A percentile compares a stretch with the other conserved stretches of the same genome.
Conservation (phyloP, 2,329 filamentous ascomycete genomes). For the Talaromyces funiculosus region DNA sequence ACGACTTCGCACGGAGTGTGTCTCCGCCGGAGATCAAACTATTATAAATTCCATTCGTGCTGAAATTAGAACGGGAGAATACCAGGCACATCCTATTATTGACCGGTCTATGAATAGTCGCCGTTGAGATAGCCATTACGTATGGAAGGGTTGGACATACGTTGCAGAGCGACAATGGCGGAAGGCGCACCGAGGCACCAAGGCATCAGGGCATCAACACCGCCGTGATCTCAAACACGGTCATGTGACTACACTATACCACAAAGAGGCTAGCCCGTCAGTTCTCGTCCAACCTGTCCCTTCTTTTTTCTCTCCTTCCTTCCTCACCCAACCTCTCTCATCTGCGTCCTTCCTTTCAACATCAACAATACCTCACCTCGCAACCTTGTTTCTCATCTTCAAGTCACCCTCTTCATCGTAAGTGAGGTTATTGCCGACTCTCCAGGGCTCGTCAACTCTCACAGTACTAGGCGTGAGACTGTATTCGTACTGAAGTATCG, state of each 20-base stretch:
- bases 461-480: conserved; percentile 17
- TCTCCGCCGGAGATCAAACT: background rate
- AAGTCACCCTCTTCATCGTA: conserved; percentile 17
- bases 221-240: too few species aligned
- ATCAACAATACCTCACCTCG: background rate
- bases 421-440: conserved; percentile 17
- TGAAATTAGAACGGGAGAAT: too few species aligned
- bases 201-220: background rate
- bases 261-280: background rate
- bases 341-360: background rate
- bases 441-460: conserved; percentile 6
- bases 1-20: background rate
- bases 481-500: conserved; percentile 33
- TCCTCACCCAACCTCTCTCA: conserved; percentile 12
- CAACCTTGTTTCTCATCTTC: conserved; percentile 11
- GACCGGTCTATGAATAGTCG: background rate
- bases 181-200: background rate
- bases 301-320: conserved; percentile 15
- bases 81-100: background rate
- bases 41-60: background rate
- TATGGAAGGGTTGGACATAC: background rate
- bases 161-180: background rate
- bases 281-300: conserved; percentile 5
- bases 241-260: conserved; percentile 4
- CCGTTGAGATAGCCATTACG: background rate